Evolutionary conservation across 2,329 filamentous ascomycete genomes (phyloP), one percentile per base, ranked within the genome.

Genomic region (Pseudopyricularia javanii): DNA sequence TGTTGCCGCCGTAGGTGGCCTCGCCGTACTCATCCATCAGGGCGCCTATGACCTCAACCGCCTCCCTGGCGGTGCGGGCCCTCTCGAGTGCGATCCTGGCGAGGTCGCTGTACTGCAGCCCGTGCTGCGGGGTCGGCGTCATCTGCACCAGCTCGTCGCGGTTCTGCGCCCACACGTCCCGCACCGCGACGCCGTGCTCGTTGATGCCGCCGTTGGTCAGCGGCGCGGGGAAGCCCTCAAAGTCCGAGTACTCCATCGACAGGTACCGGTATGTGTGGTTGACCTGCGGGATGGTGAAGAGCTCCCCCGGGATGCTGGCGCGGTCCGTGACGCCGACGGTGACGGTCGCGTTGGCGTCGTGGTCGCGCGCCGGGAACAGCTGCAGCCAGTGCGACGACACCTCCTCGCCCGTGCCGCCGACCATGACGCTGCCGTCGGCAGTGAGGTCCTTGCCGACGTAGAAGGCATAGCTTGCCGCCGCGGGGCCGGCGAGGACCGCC

Each of bases 161-260:
- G 47, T 49, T 49, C 47, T 49, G 47, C 1, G 47, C 47, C 47
- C 47, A 49, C 12, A 49, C 47, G 17, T 49, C 47, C n/a, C 47
- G 30, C 28, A 49, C 47, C 7, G 47, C 47, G 47, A 49, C 47
- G 30, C 47, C 47, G 47, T 33, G n/a, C 47, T 49, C 47, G 30
- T 49, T 49, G 28, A 49, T n/a, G 7, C 47, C 47, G 30, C 47
- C 47, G 30, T 49, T 49, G 14, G 47, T 49, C 30, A 49, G 47
- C n/a, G 47, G 47, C 15, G 47, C 47, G 6, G 47, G 47, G 47
- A 49, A 49, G 26, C 47, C 47, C 47, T 49, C 47, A 49, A 49
- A 49, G 47, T 49, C 28, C 30, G 47, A 49, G 47, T 49, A 49
- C 47, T 49, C 47, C 47, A 49, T 49, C 28, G 47, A 49, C 47